These are phyloP conservation scores for Cadophora malorum DNA, from an alignment of 2,329 filamentous ascomycete species.

Conservation along the genomic window DNA sequence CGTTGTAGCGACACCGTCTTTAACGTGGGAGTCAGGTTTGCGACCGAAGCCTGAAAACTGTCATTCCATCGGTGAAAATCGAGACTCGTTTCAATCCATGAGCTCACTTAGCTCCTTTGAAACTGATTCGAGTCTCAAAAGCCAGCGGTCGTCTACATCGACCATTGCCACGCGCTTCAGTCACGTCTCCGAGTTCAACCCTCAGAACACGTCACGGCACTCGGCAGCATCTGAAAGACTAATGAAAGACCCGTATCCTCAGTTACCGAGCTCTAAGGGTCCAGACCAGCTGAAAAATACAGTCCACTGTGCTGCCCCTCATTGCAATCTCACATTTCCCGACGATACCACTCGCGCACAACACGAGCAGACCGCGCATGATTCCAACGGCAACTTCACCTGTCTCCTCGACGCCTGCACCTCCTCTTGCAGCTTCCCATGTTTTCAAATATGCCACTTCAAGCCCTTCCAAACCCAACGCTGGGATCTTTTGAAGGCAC, in stretches of 20 bases:
- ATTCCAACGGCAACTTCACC: conserved; percentile 7
- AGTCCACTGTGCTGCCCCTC: not conserved
- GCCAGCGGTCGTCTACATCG: conserved; percentile 16
- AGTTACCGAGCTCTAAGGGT: not conserved
- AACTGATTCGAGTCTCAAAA: conserved; percentile 5
- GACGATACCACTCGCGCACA: not conserved
- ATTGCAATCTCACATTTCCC: not conserved
- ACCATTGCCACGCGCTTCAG: conserved; percentile 21
- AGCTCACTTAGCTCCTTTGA: conserved; percentile 16
- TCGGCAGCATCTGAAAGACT: not conserved
- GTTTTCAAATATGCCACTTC: conserved; percentile 20
- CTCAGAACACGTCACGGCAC: not conserved
- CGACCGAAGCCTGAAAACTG: not conserved
- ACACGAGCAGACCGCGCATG: not conserved
- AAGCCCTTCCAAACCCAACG: conserved; percentile 13
- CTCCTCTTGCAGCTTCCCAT: conserved; percentile 19
- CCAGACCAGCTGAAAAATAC: not conserved
- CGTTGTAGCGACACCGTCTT: not conserved
- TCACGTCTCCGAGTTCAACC: conserved; percentile 4
- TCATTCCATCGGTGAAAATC: conserved; percentile 5
- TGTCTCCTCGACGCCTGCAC: conserved; percentile 23
- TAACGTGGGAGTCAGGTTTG: not conserved
- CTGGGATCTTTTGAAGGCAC: conserved; percentile 8
- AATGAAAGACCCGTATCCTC: not conserved
- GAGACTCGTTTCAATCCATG: conserved; percentile 16